Conservation (phyloP, 179 eudicot species). For the Drosera spatulata region DNA sequence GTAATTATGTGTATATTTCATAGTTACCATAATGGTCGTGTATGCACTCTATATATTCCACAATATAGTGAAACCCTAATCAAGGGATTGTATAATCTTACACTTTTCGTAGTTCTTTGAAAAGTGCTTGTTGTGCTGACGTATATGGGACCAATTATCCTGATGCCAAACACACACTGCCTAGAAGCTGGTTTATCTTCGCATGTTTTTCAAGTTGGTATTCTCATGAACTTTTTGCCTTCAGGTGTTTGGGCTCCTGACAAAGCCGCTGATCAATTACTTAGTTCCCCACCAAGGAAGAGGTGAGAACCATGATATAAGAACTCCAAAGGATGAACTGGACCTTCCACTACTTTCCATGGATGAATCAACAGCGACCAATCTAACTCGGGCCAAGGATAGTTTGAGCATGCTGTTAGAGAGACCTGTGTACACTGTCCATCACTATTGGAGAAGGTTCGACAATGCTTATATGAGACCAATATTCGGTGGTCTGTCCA, state of each 20-base stretch:
- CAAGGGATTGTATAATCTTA: no score
- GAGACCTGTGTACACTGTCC: constrained; percentile 81
- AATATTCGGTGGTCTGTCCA: constrained; percentile 43
- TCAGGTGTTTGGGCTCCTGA: constrained; percentile 84
- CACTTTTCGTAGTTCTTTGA: no score
- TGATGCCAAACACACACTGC: no score
- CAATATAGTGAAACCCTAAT: no score
- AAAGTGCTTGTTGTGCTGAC: no score
- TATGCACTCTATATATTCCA: not conserved
- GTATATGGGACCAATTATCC: no score
- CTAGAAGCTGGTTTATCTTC: no score
- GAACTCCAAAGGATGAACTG: constrained; percentile 48
- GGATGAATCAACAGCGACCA: constrained; percentile 67
- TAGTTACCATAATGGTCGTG: no score
- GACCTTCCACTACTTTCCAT: constrained; percentile 69
- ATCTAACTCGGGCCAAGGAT: constrained; percentile 56
- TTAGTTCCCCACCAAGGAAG: constrained; percentile 37
- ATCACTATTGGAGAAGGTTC: constrained; percentile 84
- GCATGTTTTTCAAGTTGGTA: no score
- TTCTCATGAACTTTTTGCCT: no score
- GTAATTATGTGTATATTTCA: no score
- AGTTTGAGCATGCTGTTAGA: constrained; percentile 71
- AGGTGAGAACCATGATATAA: constrained; percentile 28
- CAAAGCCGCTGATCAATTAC: constrained; percentile 61
- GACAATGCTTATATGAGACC: constrained; percentile 91